A percentile compares a stretch with the other conserved stretches of the same genome.
Conservation (phyloP, 1,284 basidiomycete genomes). For the Austropuccinia psidii region DNA sequence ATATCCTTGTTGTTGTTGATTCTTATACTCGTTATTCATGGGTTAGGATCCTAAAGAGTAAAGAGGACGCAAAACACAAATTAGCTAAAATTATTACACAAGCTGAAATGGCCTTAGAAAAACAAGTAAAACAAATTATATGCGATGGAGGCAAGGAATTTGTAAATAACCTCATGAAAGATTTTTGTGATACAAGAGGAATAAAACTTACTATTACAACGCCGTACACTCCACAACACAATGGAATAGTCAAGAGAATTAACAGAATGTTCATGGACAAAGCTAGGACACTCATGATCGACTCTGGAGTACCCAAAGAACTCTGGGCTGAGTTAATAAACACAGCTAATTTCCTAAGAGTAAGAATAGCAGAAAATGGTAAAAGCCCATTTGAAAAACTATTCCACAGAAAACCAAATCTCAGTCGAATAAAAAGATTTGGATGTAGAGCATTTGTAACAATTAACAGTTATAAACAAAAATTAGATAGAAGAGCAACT, state of each 20-base stretch:
- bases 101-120: too few relatives aligned
- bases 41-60: too few relatives aligned
- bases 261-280: conserved; percentile 24
- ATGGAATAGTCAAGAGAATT: conserved; percentile 17
- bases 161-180: background rate
- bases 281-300: background rate
- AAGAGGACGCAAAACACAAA: too few relatives aligned
- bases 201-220: conserved; percentile 9
- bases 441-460: background rate
- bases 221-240: conserved; percentile 20
- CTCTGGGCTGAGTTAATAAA: conserved; percentile 18
- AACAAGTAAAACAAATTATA: conserved; percentile 8
- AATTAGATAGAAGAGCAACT: background rate
- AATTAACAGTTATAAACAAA: too few relatives aligned
- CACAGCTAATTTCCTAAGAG: conserved; percentile 7
- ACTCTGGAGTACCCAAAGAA: background rate
- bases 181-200: background rate
- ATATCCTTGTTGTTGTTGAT: too few relatives aligned
- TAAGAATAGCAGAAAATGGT: too few relatives aligned
- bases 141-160: conserved; percentile 24
- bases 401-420: background rate
- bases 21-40: too few relatives aligned
- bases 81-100: too few relatives aligned
- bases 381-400: conserved; percentile 6
- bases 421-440: background rate